A percentile compares a stretch with the other conserved stretches of the same genome.
Evolutionary conservation across 768 basidiomycete genomes (phyloP).

Genomic region (Chalciporus chontae): DNA sequence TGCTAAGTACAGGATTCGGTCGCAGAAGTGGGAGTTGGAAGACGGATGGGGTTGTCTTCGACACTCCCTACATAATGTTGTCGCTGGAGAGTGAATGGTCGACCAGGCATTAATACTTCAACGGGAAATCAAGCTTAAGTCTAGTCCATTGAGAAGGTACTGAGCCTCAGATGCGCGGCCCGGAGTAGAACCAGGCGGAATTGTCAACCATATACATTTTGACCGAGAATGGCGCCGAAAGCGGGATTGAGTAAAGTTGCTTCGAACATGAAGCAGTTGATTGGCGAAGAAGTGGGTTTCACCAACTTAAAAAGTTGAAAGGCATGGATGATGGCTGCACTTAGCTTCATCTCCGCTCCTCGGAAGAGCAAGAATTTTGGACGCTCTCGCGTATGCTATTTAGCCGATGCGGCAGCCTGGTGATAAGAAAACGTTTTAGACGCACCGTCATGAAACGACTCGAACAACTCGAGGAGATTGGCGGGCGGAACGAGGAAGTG

Average conservation of each 20-base stretch:
- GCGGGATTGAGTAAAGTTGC: background rate
- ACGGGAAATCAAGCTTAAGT: too few relatives aligned
- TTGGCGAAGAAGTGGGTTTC: conserved; percentile 5
- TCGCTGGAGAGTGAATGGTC: too few relatives aligned
- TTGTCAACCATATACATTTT: background rate
- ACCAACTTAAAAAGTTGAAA: background rate
- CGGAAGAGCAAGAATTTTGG: background rate
- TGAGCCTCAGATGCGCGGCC: background rate
- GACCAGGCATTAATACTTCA: too few relatives aligned
- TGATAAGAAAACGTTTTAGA: conserved; percentile 12
- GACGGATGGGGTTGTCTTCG: too few relatives aligned
- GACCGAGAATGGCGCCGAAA: background rate
- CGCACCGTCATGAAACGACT: conserved; percentile 50
- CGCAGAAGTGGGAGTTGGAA: too few relatives aligned
- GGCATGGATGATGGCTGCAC: too few relatives aligned
- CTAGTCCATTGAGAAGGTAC: too few relatives aligned
- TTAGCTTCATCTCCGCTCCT: background rate
- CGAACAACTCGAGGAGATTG: conserved; percentile 57
- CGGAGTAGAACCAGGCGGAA: conserved; percentile 26
- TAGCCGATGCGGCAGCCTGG: background rate
- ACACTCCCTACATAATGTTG: too few relatives aligned
- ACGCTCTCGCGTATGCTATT: too few relatives aligned
- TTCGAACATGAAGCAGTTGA: conserved; percentile 22
- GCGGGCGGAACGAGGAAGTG: conserved; percentile 54
- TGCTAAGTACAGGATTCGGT: too few relatives aligned